Evolutionary conservation across 1,284 basidiomycete species (phyloP), one percentile per base, ranked within the genome.

Genomic region (Stereum hirsutum): DNA sequence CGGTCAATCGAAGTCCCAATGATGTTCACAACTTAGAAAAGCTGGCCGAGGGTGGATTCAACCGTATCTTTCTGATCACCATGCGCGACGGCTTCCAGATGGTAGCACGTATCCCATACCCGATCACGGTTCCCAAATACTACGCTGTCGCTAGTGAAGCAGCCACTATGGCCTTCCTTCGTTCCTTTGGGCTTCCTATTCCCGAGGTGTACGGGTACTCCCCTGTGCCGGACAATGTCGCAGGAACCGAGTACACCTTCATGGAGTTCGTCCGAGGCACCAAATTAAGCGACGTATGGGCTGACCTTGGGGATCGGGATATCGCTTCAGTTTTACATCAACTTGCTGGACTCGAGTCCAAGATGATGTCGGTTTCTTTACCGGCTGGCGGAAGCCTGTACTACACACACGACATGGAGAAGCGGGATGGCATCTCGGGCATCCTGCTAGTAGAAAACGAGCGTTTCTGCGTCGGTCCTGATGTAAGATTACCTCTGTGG

Each of bases 301-400:
- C 57, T 15, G 52, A 62, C 2, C 57, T 74, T 8, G 54, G 49
- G 54, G 68, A 69, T 54, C 2, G 1, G 48, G 66, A 73, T 12
- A 54, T 75, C 55, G 44, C 54, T 47, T 73, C 68, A 0, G 40
- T 74, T 57, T 48, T 63, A 46, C 61, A 61, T 40, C 67, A 74
- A 51, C 56, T 75, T 54, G 61, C 51, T 58, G 21, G 72, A 54
- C 60, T 76, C 52, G 72, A 75, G 59, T 62, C 66, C 4, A 39
- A 47, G 1, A 68, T 75, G 58, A 74, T 74, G 72, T 66, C 66
- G 32, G 63, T 70, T 46, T 2, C 63, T 51, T 74, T 76, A 46
- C 71, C 69, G 12, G 70, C 68, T 59, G 68, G 72, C 34, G 67
- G 72, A 60, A 74, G 71, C 59, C 59, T 74, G 3, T 75, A 75